phyloP scores from a whole-genome alignment of 139 green algal species.

The Protoeuglena noctilucae region DNA sequence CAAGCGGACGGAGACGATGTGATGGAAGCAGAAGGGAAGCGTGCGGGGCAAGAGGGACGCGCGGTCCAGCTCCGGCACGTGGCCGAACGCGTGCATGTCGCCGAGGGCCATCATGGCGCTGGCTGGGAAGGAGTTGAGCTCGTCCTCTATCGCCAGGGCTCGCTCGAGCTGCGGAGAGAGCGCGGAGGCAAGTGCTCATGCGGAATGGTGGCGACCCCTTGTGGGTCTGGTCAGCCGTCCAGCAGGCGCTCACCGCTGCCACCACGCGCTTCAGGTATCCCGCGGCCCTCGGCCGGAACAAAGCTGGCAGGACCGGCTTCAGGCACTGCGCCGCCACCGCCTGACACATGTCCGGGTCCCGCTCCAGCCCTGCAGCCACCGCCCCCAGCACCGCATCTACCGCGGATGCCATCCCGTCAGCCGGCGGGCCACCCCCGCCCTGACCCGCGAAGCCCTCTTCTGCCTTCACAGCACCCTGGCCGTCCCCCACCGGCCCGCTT shows the following conservation, averaged over 20 bases:
- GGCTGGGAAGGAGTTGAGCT: no score
- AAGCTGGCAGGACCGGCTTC: background rate
- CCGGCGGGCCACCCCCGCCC: no score
- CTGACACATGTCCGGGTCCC: constrained; percentile 2
- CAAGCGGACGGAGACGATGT: constrained; percentile 44
- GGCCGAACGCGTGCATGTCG: no score
- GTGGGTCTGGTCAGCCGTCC: no score
- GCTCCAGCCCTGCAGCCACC: constrained; percentile 47
- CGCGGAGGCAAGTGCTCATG: background rate
- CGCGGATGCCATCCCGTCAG: no score
- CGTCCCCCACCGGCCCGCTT: no score
- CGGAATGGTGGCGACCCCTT: background rate
- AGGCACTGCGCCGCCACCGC: background rate
- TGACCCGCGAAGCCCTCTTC: no score
- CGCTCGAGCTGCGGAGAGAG: background rate
- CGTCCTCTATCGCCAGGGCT: background rate
- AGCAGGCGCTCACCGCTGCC: background rate
- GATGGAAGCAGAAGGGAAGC: constrained; percentile 68
- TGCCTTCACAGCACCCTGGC: no score
- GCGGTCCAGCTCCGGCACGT: no score
- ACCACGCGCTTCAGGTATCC: background rate
- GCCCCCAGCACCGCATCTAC: constrained; percentile 1
- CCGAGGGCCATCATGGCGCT: no score
- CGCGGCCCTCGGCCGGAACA: background rate
- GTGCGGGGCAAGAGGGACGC: constrained; percentile 47